phyloP scores from a whole-genome alignment of 345 rosid genomes.

The Erysimum cheiranthoides region DNA sequence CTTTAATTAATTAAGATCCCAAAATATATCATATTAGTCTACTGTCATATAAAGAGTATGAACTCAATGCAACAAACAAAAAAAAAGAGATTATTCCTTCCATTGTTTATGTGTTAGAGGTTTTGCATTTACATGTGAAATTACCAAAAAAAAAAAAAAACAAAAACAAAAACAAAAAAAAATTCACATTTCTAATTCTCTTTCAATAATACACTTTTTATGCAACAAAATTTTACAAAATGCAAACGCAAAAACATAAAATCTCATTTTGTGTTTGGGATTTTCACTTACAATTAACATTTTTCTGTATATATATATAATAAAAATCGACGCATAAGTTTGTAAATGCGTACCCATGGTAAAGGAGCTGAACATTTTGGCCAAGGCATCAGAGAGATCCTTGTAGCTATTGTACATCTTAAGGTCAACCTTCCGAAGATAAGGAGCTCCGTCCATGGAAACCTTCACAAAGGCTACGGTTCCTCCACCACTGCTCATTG shows the following conservation, averaged over 20 bases:
- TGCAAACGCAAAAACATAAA: background rate
- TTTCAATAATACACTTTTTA: too few species aligned
- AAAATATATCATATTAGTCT: background rate
- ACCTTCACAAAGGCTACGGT: constrained; percentile 75
- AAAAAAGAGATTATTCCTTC: background rate
- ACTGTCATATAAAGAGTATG: background rate
- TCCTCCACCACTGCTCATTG: constrained; percentile 39
- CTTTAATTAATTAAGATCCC: background rate
- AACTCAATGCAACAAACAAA: background rate
- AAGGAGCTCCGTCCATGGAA: constrained; percentile 96
- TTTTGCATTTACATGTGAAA: background rate
- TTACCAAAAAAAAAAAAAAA: background rate
- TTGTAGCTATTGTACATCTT: constrained; percentile 86
- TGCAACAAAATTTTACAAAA: background rate
- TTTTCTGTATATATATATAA: too few species aligned
- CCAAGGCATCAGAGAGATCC: constrained; percentile 80
- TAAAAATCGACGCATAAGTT: too few species aligned
- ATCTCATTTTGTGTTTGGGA: background rate
- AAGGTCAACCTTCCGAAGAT: constrained; percentile 93
- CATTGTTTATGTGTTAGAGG: background rate
- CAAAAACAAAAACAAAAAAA: background rate
- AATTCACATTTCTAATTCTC: background rate
- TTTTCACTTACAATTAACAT: background rate
- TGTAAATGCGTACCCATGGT: constrained; percentile 67
- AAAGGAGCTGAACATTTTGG: constrained; percentile 94